These are phyloP conservation scores for Hippophae tibetana DNA, from an alignment of 306 rosid species.

Conservation along the genomic window DNA sequence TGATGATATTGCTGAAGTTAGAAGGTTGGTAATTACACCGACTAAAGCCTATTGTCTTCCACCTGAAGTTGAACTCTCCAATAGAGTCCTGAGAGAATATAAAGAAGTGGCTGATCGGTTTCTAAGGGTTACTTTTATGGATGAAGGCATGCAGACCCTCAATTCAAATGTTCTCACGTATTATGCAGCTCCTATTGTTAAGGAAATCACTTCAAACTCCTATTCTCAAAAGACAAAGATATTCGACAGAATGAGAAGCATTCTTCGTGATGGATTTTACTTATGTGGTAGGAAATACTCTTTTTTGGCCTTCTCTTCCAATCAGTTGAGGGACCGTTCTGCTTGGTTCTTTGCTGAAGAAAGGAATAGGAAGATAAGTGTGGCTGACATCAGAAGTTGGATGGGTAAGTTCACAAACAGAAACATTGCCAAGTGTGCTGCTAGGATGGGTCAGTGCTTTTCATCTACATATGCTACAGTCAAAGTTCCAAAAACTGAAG, in stretches of 20 bases:
- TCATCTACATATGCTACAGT: constrained; percentile 85
- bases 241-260: constrained; percentile 40
- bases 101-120: constrained; percentile 64
- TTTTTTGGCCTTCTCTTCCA: constrained; percentile 76
- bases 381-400: constrained; percentile 33
- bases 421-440: constrained; percentile 76
- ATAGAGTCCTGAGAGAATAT: constrained; percentile 64
- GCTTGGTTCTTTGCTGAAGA: constrained; percentile 85
- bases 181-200: constrained; percentile 67
- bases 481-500: constrained; percentile 45
- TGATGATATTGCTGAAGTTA: constrained; percentile 58
- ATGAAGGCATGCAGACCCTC: constrained; percentile 76
- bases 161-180: constrained; percentile 45
- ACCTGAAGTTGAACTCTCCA: constrained; percentile 75
- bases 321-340: constrained; percentile 79
- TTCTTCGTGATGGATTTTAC: constrained; percentile 50
- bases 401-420: constrained; percentile 56
- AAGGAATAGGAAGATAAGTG: constrained; percentile 3
- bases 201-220: constrained; percentile 48
- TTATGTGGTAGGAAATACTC: constrained; percentile 58
- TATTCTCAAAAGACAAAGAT: constrained; percentile 51
- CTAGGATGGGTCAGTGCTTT: constrained; percentile 86
- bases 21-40: constrained; percentile 80
- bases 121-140: constrained; percentile 81
- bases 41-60: constrained; percentile 71